These are phyloP conservation scores for Flaveria robusta DNA, from an alignment of 129 eudicot genomes.

Conservation along the genomic window DNA sequence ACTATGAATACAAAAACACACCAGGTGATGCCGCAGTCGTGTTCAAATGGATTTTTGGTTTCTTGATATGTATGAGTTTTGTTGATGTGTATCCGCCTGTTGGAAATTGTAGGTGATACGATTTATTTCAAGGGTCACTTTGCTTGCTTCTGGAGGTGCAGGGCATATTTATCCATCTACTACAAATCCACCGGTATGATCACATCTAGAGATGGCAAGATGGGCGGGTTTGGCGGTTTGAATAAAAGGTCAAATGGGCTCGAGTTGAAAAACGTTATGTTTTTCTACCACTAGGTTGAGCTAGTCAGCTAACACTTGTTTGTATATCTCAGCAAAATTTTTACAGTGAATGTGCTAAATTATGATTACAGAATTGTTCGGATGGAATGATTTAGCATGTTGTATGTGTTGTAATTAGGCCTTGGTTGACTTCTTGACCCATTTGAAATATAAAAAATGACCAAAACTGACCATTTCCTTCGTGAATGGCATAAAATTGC, in stretches of 20 bases:
- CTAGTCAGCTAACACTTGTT: background rate
- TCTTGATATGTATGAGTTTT: conserved; percentile 1
- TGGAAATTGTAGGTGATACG: conserved; percentile 63
- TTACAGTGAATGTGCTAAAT: background rate
- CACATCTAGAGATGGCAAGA: background rate
- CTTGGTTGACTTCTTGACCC: background rate
- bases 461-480: background rate
- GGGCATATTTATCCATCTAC: conserved; percentile 98
- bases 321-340: background rate
- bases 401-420: background rate
- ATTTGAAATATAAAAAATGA: background rate
- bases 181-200: conserved; percentile 85
- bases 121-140: conserved; percentile 91
- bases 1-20: conserved; percentile 81
- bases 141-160: conserved; percentile 99
- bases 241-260: background rate
- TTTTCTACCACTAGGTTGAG: background rate
- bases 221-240: background rate
- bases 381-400: background rate
- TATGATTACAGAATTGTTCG: background rate
- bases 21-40: conserved; percentile 49
- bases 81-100: conserved; percentile 9
- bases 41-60: background rate
- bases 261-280: background rate
- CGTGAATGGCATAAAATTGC: background rate